Evolutionary conservation across 1,284 basidiomycete genomes (phyloP), one percentile per base, ranked within the genome.

Genomic region (Pholiota adiposa): DNA sequence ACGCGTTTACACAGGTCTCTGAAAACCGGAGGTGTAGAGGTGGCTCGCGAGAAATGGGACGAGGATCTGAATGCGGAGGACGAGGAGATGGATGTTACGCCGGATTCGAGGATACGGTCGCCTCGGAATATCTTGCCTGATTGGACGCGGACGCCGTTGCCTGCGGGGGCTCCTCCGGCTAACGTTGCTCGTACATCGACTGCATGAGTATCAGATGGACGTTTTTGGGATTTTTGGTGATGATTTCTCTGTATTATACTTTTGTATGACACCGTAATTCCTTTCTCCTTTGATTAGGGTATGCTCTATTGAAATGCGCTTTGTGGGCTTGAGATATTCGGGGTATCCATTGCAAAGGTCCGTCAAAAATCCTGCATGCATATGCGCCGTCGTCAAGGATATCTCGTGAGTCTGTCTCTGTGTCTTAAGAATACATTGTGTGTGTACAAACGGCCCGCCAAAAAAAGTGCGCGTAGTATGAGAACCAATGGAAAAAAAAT

Each of bases 21-120:
- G 54, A 96, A 97, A 75, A 93, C 89, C 0, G 90, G 92, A 1
- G 93, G 92, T 1, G 83, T 82, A 4, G 94, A 96, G 70, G 82
- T 97, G 11, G 70, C 87, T 38, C 81, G 93, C 50, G 95, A 96
- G 71, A 87, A 85, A 64, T 96, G 91, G 89, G 93, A 94, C 64
- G 89, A 92, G 70, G 64, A 74, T 38, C 79, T 80, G 34, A 79
- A 80, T 57, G 72, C 70, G 18, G 33, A 31, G 2, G 77, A 81
- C 46, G 77, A 78, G 43, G 72, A 70, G 46, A 80, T 82, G 67
- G 76, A 80, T 51, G 71, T 77, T 40, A 58, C 62, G 27, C 40
- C 49, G 6, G 63, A 66, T 56, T 34, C 48, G 18, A 41, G 61
- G 36, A 29, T 41, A 23, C 51, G 49, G 18, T 38, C 59, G 8